These are phyloP conservation scores for Somion occarium DNA, from an alignment of 1,284 basidiomycete genomes.

Conservation along the genomic window DNA sequence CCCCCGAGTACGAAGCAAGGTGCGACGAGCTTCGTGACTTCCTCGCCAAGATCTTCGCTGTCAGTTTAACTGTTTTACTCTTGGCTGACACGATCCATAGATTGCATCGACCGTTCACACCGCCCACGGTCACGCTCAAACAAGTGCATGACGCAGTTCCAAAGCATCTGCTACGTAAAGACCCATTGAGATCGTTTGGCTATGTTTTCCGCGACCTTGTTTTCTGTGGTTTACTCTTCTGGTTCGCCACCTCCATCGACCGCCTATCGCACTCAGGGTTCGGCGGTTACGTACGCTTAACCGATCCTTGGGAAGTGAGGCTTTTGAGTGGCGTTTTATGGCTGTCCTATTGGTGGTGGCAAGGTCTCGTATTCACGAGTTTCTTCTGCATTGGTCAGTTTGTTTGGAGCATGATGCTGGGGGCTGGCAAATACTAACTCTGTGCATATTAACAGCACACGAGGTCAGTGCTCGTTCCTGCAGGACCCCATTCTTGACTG, in stretches of 20 bases:
- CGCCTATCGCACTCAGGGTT: slow-evolving; percentile 19
- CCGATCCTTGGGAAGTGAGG: slow-evolving; percentile 16
- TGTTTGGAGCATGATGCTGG: neutral
- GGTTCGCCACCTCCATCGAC: slow-evolving; percentile 36
- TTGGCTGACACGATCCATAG: slow-evolving; percentile 14
- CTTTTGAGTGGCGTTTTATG: slow-evolving; percentile 29
- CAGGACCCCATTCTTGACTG: slow-evolving; percentile 11
- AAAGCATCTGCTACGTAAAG: slow-evolving; percentile 48
- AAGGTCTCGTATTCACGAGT: slow-evolving; percentile 42
- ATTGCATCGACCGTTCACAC: slow-evolving; percentile 32
- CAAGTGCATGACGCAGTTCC: slow-evolving; percentile 44
- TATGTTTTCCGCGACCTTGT: slow-evolving; percentile 40
- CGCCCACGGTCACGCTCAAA: slow-evolving; percentile 40
- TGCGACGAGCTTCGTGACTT: slow-evolving; percentile 10
- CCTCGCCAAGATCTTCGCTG: neutral
- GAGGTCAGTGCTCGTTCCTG: slow-evolving; percentile 21
- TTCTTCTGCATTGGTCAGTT: slow-evolving; percentile 46
- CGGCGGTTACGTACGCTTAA: slow-evolving; percentile 17
- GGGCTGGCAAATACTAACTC: neutral
- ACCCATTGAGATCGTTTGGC: slow-evolving; percentile 22
- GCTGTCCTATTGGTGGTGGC: slow-evolving; percentile 45
- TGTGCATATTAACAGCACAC: slow-evolving; percentile 19
- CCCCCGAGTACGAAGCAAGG: slow-evolving; percentile 29
- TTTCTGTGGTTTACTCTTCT: slow-evolving; percentile 35
- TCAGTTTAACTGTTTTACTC: neutral